Evolutionary conservation across 768 basidiomycete species (phyloP), one percentile per base, ranked within the genome.

Genomic region (Tremella yokohamensis): DNA sequence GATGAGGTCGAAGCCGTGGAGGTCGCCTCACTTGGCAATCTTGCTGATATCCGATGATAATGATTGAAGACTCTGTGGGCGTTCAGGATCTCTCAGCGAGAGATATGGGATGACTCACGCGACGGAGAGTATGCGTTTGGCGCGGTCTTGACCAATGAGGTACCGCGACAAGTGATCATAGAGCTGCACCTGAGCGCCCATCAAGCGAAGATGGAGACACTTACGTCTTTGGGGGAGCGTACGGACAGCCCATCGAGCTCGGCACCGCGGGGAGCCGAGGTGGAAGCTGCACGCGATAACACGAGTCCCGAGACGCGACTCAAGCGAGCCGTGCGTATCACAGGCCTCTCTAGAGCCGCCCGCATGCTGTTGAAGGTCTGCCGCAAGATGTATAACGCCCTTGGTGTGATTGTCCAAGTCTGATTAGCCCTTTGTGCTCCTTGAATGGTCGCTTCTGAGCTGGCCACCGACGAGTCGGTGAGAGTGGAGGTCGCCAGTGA

Each of bases 111-210:
- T 9, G 16, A 84, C 90, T 74, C 78, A 91, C 90, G 92, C 93
- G 48, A 97, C 93, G 38, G 90, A 88, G 29, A 97, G 82, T 20
- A 89, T 86, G 72, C 91, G 90, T 83, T 98, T 98, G 2, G 93
- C 92, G 58, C 82, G 83, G 64, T 89, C 87, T 74, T 98, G 93
- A 1, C 93, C 93, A 16, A 98, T 82, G 38, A 98, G 85, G 70
- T 87, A 96, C 70, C 90, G 85, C 65, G 90, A 86, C 39, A 96
- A 82, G 75, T 90, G 92, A 72, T 87, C 82, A 7, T 85, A 86
- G 44, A 94, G 83, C 89, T 93, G 57, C 6, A 18, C 15, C 29
- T 45, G 42, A 18, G n/a, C n/a, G 4, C 42, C n/a, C 42, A 11
- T 6, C 29, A 34, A 34, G 29, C 29, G 29, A 34, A 6, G 42